Evolutionary conservation across 805 yeast genomes (phyloP).

Genomic region (Metschnikowia bowlesiae): DNA sequence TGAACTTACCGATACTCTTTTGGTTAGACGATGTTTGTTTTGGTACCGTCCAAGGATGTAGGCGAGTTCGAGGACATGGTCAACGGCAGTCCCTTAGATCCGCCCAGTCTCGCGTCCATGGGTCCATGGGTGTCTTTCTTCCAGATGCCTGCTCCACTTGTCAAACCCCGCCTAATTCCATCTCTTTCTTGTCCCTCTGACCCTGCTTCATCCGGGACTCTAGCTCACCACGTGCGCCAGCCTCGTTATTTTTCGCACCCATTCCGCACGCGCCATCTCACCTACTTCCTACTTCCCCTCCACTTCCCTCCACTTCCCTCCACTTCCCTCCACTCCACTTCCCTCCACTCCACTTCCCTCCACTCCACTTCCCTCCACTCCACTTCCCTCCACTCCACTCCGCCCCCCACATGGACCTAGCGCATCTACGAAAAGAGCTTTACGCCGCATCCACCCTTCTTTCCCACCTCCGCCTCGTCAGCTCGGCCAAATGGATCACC

Average conservation of each 20-base stretch:
- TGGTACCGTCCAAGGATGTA: background rate
- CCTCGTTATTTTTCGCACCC: background rate
- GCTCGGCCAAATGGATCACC: slow-evolving; percentile 77
- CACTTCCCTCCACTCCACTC: background rate
- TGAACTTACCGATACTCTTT: too few relatives aligned
- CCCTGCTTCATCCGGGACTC: too few relatives aligned
- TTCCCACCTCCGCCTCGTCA: slow-evolving; percentile 54
- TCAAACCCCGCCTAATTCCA: too few relatives aligned
- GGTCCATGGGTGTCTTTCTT: too few relatives aligned
- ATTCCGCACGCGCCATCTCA: background rate
- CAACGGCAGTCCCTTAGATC: too few relatives aligned
- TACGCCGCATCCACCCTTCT: slow-evolving; percentile 35
- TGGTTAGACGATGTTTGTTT: background rate
- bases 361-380: background rate
- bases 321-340: background rate
- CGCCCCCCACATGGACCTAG: background rate
- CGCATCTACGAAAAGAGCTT: slow-evolving; percentile 21
- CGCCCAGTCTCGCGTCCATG: too few relatives aligned
- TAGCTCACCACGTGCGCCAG: too few relatives aligned
- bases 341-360: background rate
- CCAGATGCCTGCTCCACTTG: too few relatives aligned
- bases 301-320: too few relatives aligned
- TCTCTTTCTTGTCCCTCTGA: too few relatives aligned
- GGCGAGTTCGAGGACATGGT: too few relatives aligned
- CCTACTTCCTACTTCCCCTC: background rate